Base-by-base conservation (phyloP, 139 green algal genomes). In the Spirogloea muscicola region DNA sequence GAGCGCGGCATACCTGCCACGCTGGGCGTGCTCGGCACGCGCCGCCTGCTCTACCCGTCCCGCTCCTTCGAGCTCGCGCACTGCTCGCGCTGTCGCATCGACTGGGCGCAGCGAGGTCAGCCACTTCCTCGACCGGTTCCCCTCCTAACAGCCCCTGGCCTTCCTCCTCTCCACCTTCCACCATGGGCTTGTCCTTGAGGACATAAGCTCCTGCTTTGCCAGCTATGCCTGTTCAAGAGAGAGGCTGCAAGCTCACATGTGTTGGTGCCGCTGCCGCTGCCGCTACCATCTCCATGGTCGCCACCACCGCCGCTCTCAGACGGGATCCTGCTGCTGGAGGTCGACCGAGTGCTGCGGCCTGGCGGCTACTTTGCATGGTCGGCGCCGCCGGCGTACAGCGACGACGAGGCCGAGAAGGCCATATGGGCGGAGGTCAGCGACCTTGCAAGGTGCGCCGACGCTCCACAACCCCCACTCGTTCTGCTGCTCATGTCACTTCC, bases 51-150 rank as follows among this genome's bases (percentile, higher is more conserved):
- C 1, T 73, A 44, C 43, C 64, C 64, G 0, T 36, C 21, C 49
- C 2, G 31, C 4, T 27, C 64, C 0, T 73, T 73, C 42, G 64
- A 73, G 25, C 31, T 73, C 29, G 64, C 64, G 5, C 64, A 73
- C 34, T 73, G 64, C 49, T 60, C 64, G 10, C 64, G 64, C 64
- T 73, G 64, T 43, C 64, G 48, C 49, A 73, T 73, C 48, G 31
- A 60, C 49, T 73, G 64, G 64, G 34, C 10, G 21, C 34, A 68
- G 59, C 16, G 59, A 68, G 59, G 59, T 68, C n/a, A n/a, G n/a
- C n/a, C n/a, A n/a, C n/a, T n/a, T n/a, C n/a, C n/a, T n/a, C n/a
- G n/a, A n/a, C n/a, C n/a, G n/a, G n/a, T n/a, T n/a, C n/a, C n/a
- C n/a, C n/a, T n/a, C n/a, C n/a, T n/a, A n/a, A n/a, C n/a, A n/a